Base-by-base conservation (phyloP, 495 filamentous ascomycete genomes). In the Xylaria scruposa region DNA sequence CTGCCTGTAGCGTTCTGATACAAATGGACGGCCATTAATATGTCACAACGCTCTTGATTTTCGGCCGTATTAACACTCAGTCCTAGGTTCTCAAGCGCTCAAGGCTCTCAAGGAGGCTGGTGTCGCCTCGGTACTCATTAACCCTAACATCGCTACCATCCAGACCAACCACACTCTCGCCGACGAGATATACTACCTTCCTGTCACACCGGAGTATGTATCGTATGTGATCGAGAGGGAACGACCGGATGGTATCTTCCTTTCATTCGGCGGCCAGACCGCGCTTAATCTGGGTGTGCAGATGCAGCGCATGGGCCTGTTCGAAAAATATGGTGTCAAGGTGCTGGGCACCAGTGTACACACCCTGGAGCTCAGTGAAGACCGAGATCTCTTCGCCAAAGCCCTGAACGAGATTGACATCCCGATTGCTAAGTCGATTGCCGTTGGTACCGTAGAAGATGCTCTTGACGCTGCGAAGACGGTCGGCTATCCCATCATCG, bases 91-190 rank as follows among this genome's bases (percentile, higher is more conserved):
- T n/a, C 95, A 94, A 83, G 95, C 95, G 67, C 91, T 97, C 79
- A 97, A 97, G 85, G 93, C 96, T n/a, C 82, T 99, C 77, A 98
- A 97, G 84, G 94, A 98, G 82, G 96, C 97, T 76, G 95, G 94
- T 40, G 97, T 98, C 47, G 91, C 94, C 79, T 97, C 96, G 6
- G 92, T 99, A 67, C 85, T 99, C 74, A 97, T 99, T 80, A 99
- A 99, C 81, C 96, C 96, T 61, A 99, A 99, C 81, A 98, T 99
- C 80, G 96, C 96, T 64, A 99, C 96, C 68, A 97, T 99, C 74
- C 96, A 99, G 83, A 99, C 96, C 26, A 97, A 95, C 75, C 96
- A 97, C 84, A 90, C 90, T 75, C 89, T 99, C 74, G 94, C 94
- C 67, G 96, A 99, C 81, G 97, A 99, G 86, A 94, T 99, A 70